Conservation (phyloP, 202 grass and related monocot species). For the Sporobolus alterniflorus region DNA sequence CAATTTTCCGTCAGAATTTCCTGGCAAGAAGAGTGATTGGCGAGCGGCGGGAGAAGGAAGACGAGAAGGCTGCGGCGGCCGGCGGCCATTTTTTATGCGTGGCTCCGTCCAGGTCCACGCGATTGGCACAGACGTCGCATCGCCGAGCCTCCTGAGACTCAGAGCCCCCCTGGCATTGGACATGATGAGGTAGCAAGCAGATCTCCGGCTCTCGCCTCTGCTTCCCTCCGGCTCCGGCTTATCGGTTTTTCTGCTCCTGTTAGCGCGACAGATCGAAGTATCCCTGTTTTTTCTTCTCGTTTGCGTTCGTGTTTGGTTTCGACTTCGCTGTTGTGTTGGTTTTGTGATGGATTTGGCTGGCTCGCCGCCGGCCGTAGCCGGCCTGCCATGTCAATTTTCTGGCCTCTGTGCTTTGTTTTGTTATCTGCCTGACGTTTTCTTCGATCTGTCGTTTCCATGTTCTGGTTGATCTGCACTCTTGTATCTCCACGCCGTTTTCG, state of each 20-base stretch:
- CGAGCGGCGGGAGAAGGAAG: slow-evolving; percentile 15
- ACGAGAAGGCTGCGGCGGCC: slow-evolving; percentile 34
- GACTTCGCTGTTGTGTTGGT: slow-evolving; percentile 3
- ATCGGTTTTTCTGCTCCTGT: slow-evolving; percentile 1
- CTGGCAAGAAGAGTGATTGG: slow-evolving; percentile 13
- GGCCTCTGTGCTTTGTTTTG: neutral
- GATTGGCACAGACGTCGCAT: slow-evolving; percentile 47
- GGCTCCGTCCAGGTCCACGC: slow-evolving; percentile 52
- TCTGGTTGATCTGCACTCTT: slow-evolving; percentile 9
- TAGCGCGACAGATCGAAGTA: slow-evolving; percentile 35
- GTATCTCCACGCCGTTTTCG: neutral
- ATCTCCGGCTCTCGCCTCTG: slow-evolving; percentile 34
- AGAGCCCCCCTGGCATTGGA: slow-evolving; percentile 61
- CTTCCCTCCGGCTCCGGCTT: slow-evolving; percentile 15
- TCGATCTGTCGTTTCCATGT: neutral
- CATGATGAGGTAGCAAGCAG: slow-evolving; percentile 85
- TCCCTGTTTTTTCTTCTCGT: slow-evolving; percentile 7
- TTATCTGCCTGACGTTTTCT: neutral
- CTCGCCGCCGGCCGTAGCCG: slow-evolving; percentile 14
- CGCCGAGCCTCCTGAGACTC: slow-evolving; percentile 25
- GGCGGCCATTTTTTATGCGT: slow-evolving; percentile 64
- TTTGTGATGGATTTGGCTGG: slow-evolving; percentile 49
- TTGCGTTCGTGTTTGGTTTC: slow-evolving; percentile 24
- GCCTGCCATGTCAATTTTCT: neutral
- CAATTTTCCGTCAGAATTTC: slow-evolving; percentile 36